Conservation (phyloP, 176 grass and related monocot species). For the Puccinellia tenuiflora region DNA sequence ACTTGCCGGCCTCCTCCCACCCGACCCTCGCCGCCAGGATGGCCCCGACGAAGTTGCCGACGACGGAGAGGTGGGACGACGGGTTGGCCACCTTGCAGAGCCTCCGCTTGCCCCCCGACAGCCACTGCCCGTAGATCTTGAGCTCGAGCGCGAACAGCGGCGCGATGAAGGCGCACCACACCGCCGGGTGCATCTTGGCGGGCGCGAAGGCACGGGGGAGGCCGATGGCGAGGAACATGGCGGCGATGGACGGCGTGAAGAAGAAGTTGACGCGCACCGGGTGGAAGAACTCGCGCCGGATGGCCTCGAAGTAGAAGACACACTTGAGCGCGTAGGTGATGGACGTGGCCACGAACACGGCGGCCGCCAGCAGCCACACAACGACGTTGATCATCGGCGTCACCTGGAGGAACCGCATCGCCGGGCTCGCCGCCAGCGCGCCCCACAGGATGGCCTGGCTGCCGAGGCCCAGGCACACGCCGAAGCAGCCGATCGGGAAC, state of each 20-base stretch:
- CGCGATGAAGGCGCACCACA: slow-evolving; percentile 62
- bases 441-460: slow-evolving; percentile 97
- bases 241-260: slow-evolving; percentile 86
- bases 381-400: slow-evolving; percentile 65
- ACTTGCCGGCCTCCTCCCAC: slow-evolving; percentile 79
- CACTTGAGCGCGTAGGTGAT: slow-evolving; percentile 88
- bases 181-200: slow-evolving; percentile 49
- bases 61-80: slow-evolving; percentile 88
- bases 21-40: slow-evolving; percentile 86
- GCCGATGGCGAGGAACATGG: slow-evolving; percentile 95
- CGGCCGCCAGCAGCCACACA: slow-evolving; percentile 66
- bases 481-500: slow-evolving; percentile 92
- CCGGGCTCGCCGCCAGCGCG: slow-evolving; percentile 54
- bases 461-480: slow-evolving; percentile 79
- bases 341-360: slow-evolving; percentile 48
- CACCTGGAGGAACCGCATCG: slow-evolving; percentile 70
- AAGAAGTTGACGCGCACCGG: slow-evolving; percentile 97
- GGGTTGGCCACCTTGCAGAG: slow-evolving; percentile 98
- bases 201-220: slow-evolving; percentile 46
- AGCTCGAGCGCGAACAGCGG: slow-evolving; percentile 84
- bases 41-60: slow-evolving; percentile 97
- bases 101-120: slow-evolving; percentile 84
- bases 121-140: slow-evolving; percentile 97
- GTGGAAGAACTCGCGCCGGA: slow-evolving; percentile 95
- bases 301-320: slow-evolving; percentile 98